Base-by-base conservation (phyloP, 2,329 filamentous ascomycete genomes). In the Dothideomycetes sp. region DNA sequence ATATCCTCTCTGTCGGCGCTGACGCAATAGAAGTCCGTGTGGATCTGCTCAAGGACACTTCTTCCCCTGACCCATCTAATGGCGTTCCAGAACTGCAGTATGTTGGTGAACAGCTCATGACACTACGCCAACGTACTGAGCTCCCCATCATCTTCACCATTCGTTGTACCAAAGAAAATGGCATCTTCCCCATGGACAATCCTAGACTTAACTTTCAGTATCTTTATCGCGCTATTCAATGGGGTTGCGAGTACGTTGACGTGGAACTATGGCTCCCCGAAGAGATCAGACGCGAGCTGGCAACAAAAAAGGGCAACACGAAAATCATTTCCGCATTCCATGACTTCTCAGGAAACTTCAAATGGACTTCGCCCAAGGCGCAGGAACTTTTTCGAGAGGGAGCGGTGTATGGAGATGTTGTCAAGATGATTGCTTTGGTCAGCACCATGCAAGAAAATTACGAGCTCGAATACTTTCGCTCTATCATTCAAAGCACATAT, bases 251-350 rank as follows among this genome's bases (percentile, higher is more conserved):
- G 59, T 94, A 93, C 56, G 81, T 93, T 47, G 85, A 94, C 53
- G 84, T 93, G 38, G 85, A 93, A 64, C 64, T 93, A 27, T 91
- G 85, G 83, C 71, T 93, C 25, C 85, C 85, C 1, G 84, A 88
- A 56, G 67, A 75, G 5, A 84, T 93, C 42, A 71, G 85, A 47
- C 70, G 70, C 47, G 71, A 68, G 45, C 63, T 93, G 8, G 81
- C 77, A 39, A 74, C 82, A 50, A 71, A 75, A 40, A 80, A 81
- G 49, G 84, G 84, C 2, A 83, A 78, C 61, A 89, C 82, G 53
- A 82, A 80, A 49, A 86, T 94, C 60, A 87, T 93, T 67, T 89
- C 84, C n/a, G 85, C 86, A 10, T 91, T 89, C 54, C 86, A 93
- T 58, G 85, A 91, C 64, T 89, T 89, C 54, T 87, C 84, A 0